Evolutionary conservation across 257 asterid genomes (phyloP).

Genomic region (Plantago ovata): DNA sequence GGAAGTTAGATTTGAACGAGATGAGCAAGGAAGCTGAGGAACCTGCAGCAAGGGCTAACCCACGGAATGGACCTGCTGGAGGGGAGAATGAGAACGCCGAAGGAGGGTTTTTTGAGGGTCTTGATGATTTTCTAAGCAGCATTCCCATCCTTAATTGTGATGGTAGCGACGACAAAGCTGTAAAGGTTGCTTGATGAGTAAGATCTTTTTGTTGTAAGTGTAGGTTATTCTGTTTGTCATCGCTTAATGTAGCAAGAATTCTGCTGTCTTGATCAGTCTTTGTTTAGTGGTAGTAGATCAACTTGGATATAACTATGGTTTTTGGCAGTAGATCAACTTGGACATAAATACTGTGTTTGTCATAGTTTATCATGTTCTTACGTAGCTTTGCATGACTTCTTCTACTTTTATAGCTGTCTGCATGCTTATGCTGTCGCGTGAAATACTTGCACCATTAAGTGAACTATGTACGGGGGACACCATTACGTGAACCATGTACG

Average conservation of each 20-base stretch:
- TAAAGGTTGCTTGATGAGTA: slow-evolving; percentile 61
- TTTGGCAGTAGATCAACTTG: slow-evolving; percentile 37
- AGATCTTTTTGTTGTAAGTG: slow-evolving; percentile 35
- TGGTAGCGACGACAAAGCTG: slow-evolving; percentile 78
- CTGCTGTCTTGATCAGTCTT: slow-evolving; percentile 28
- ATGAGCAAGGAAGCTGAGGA: slow-evolving; percentile 85
- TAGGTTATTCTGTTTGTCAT: slow-evolving; percentile 24
- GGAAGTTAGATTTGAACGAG: slow-evolving; percentile 87
- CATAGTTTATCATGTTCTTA: slow-evolving; percentile 24
- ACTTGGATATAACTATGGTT: slow-evolving; percentile 32
- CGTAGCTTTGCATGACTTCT: slow-evolving; percentile 10
- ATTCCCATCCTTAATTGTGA: slow-evolving; percentile 82
- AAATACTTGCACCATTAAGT: not conserved
- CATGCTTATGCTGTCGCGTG: slow-evolving; percentile 8
- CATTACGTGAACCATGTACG: too few species aligned
- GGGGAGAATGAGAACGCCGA: slow-evolving; percentile 85
- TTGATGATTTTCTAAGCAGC: slow-evolving; percentile 88
- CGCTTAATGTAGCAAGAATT: slow-evolving; percentile 28
- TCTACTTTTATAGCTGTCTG: slow-evolving; percentile 5
- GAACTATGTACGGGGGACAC: slow-evolving; percentile 1
- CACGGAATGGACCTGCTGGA: slow-evolving; percentile 49
- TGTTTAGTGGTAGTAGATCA: slow-evolving; percentile 40
- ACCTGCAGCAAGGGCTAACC: slow-evolving; percentile 51
- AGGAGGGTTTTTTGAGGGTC: slow-evolving; percentile 96
- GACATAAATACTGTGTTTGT: slow-evolving; percentile 25